phyloP scores from a whole-genome alignment of 1,284 basidiomycete species.

The Rhodotorula sp. region DNA sequence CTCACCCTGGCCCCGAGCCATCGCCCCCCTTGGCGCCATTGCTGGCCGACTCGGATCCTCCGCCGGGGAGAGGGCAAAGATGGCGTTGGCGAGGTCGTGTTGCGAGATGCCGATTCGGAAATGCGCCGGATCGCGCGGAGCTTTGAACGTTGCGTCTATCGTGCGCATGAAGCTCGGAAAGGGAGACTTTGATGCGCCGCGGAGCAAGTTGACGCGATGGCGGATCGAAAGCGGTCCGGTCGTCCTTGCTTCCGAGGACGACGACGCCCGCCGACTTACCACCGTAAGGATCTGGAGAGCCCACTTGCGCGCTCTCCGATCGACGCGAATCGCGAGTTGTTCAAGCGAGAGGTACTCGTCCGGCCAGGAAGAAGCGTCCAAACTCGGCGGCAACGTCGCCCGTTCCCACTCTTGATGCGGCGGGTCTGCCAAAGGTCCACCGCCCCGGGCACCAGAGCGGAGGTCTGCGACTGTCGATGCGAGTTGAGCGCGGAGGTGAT shows the following conservation, averaged over 20 bases:
- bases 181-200: conserved; percentile 2
- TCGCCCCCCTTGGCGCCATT: background rate
- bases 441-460: background rate
- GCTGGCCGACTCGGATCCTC: background rate
- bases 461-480: background rate
- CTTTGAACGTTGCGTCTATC: background rate
- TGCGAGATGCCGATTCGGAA: background rate
- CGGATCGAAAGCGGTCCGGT: background rate
- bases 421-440: background rate
- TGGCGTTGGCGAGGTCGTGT: conserved; percentile 8
- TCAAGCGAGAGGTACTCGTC: background rate
- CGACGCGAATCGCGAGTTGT: conserved; percentile 6
- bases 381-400: background rate
- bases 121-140: background rate
- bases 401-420: background rate
- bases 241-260: background rate
- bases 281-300: background rate
- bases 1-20: background rate
- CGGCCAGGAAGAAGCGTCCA: background rate
- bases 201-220: background rate
- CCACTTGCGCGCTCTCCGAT: conserved; percentile 1
- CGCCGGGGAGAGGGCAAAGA: background rate
- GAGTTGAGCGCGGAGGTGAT: conserved; percentile 9
- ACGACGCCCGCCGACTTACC: background rate
- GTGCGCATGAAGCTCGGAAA: conserved; percentile 4